phyloP scores from a whole-genome alignment of 2,329 filamentous ascomycete species.

The Dactylellina drechsleri region DNA sequence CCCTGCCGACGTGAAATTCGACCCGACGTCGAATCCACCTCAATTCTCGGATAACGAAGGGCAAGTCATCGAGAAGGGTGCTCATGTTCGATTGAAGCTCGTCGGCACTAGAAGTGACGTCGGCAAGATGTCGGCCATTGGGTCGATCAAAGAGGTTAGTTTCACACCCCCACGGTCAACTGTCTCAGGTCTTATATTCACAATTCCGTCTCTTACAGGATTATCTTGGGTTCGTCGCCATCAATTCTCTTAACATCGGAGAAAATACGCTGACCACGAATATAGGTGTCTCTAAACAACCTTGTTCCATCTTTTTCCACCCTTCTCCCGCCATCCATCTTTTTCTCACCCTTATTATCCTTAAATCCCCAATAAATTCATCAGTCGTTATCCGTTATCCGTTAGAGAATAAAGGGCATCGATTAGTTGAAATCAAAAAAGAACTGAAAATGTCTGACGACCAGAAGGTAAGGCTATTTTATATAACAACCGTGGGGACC shows the following conservation, averaged over 20 bases:
- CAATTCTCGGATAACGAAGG: slow-evolving; percentile 96
- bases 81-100: slow-evolving; percentile 91
- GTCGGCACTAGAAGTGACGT: slow-evolving; percentile 94
- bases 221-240: slow-evolving; percentile 48
- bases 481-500: slow-evolving; percentile 41
- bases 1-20: slow-evolving; percentile 89
- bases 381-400: too few species aligned
- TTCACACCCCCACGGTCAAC: not conserved
- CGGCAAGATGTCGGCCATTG: slow-evolving; percentile 94
- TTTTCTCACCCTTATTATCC: not conserved
- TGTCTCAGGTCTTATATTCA: not conserved
- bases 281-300: slow-evolving; percentile 42
- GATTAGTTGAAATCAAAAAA: not conserved
- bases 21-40: slow-evolving; percentile 93
- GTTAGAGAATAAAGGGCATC: not conserved
- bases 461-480: slow-evolving; percentile 50
- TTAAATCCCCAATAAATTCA: not conserved
- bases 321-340: not conserved
- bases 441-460: slow-evolving; percentile 17
- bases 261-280: slow-evolving; percentile 7
- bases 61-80: slow-evolving; percentile 90
- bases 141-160: slow-evolving; percentile 82
- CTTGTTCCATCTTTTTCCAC: not conserved
- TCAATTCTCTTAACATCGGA: not conserved
- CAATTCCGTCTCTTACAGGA: slow-evolving; percentile 18